These are phyloP conservation scores for Martiniozyma asiatica DNA, from an alignment of 1,139 yeast genomes.

Conservation along the genomic window DNA sequence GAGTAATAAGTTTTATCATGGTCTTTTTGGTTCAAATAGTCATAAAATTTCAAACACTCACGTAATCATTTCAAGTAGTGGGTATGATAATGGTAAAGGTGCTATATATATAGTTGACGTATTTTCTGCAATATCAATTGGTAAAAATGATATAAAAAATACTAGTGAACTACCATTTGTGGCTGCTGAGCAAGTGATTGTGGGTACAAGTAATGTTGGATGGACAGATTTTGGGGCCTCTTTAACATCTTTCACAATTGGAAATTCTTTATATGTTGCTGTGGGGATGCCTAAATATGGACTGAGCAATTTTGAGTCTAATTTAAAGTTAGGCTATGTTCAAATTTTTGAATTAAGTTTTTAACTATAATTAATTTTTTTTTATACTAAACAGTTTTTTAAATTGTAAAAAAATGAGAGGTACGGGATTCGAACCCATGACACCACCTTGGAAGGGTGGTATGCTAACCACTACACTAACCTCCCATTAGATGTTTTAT, in stretches of 20 bases:
- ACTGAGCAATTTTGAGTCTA: constrained; percentile 5
- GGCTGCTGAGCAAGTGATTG: too few relatives aligned
- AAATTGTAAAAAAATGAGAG: constrained; percentile 31
- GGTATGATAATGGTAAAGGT: constrained; percentile 28
- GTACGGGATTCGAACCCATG: constrained; percentile 79
- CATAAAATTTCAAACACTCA: constrained; percentile 2
- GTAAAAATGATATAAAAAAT: too few relatives aligned
- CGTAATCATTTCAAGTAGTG: constrained; percentile 14
- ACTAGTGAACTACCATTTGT: too few relatives aligned
- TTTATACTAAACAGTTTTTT: not conserved
- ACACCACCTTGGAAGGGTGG: constrained; percentile 73
- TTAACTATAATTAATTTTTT: too few relatives aligned
- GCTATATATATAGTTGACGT: constrained; percentile 30
- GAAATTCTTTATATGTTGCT: constrained; percentile 20
- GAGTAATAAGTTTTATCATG: constrained; percentile 1
- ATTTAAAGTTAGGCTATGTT: constrained; percentile 1
- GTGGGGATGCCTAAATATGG: constrained; percentile 38
- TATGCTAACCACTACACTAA: constrained; percentile 39
- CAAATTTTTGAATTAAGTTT: not conserved
- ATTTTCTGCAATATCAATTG: too few relatives aligned
- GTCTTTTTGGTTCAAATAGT: constrained; percentile 16
- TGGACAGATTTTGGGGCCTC: constrained; percentile 31
- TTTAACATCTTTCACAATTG: constrained; percentile 17
- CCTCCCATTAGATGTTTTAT: too few relatives aligned
- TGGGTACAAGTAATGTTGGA: too few relatives aligned